Conservation (phyloP, 2,329 filamentous ascomycete genomes). For the Cladobotryum protrusum region DNA sequence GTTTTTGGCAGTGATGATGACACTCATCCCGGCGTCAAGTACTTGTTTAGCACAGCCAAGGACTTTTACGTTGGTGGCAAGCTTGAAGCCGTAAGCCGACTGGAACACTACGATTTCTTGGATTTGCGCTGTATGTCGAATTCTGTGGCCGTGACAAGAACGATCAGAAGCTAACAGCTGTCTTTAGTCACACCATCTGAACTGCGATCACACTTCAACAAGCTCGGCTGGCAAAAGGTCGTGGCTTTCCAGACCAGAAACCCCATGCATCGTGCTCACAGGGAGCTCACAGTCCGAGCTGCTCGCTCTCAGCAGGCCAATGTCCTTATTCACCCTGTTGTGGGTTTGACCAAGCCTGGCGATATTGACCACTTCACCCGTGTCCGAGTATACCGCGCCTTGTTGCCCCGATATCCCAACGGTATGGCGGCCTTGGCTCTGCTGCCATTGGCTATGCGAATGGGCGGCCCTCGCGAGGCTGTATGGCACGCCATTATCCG, state of each 20-base stretch:
- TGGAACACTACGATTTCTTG: constrained; percentile 99
- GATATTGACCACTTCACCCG: constrained; percentile 99
- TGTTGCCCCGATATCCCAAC: constrained; percentile 94
- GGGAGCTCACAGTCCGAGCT: constrained; percentile 94
- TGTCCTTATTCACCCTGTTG: constrained; percentile 97
- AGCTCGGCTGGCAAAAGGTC: constrained; percentile 96
- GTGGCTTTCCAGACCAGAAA: constrained; percentile 99
- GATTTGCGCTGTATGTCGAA: constrained; percentile 73
- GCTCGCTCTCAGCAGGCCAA: constrained; percentile 95
- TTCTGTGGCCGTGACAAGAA: background rate
- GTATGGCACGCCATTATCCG: constrained; percentile 99
- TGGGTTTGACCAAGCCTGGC: constrained; percentile 96
- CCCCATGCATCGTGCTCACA: constrained; percentile 98
- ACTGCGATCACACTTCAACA: constrained; percentile 94
- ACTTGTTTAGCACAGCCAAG: constrained; percentile 72
- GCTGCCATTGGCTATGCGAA: constrained; percentile 94
- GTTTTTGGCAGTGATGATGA: constrained; percentile 91
- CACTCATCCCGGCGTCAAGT: constrained; percentile 86
- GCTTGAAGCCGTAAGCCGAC: constrained; percentile 87
- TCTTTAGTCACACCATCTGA: constrained; percentile 78
- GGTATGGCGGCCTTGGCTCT: constrained; percentile 97
- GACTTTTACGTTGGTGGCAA: constrained; percentile 95
- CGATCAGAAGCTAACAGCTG: background rate
- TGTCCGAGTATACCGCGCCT: constrained; percentile 95
- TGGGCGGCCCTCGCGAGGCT: constrained; percentile 96